These are phyloP conservation scores for Malbranchea cinnamomea DNA, from an alignment of 2,329 filamentous ascomycete genomes.

Conservation along the genomic window DNA sequence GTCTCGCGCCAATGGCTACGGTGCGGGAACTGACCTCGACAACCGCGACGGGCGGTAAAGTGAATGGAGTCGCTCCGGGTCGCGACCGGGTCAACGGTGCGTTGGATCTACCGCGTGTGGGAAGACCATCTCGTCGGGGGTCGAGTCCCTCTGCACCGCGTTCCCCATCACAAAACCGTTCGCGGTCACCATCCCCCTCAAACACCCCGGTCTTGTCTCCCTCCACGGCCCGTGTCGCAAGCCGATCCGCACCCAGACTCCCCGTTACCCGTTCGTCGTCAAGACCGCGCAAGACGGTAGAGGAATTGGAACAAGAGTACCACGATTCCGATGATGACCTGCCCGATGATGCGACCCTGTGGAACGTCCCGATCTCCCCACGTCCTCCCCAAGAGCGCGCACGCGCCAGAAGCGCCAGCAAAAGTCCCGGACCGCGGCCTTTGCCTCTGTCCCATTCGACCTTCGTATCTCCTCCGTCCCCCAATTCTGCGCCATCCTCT, in stretches of 20 bases:
- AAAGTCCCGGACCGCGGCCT: constrained; percentile 24
- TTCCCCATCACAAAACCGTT: constrained; percentile 8
- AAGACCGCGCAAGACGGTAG: constrained; percentile 30
- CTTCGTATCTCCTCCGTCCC: constrained; percentile 13
- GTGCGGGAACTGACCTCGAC: constrained; percentile 14
- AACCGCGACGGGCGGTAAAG: constrained; percentile 1
- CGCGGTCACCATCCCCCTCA: constrained; percentile 7
- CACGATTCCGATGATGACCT: constrained; percentile 37
- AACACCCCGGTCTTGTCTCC: constrained; percentile 4
- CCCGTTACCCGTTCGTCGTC: constrained; percentile 22
- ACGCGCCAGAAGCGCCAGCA: constrained; percentile 26
- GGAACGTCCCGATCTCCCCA: constrained; percentile 36
- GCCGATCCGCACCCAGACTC: constrained; percentile 15
- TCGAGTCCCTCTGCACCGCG: constrained; percentile 3
- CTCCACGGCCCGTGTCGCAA: constrained; percentile 10
- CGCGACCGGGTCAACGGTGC: constrained; percentile 16
- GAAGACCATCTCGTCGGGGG: neutral
- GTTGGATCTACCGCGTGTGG: constrained; percentile 4
- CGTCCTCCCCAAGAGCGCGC: constrained; percentile 27
- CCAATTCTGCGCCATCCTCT: constrained; percentile 19
- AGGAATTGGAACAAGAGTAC: constrained; percentile 35
- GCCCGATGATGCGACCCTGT: constrained; percentile 35
- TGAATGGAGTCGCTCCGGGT: constrained; percentile 11
- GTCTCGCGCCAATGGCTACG: constrained; percentile 11
- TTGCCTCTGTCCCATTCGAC: constrained; percentile 28